Evolutionary conservation across 2,329 filamentous ascomycete genomes (phyloP), one percentile per base, ranked within the genome.

Genomic region (Moelleriella libera): DNA sequence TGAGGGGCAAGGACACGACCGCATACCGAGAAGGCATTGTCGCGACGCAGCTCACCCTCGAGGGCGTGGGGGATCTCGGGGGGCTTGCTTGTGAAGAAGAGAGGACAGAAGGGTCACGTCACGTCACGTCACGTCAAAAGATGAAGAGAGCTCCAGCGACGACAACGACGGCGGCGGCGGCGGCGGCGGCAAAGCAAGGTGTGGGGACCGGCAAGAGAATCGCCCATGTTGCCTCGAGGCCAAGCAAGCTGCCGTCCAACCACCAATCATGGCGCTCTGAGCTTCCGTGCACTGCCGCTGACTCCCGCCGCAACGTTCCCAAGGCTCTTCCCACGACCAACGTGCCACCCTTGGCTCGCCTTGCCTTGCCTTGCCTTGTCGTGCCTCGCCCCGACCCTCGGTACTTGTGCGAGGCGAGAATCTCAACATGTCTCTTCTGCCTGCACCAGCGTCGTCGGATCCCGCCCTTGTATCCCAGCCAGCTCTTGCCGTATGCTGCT

Each of bases 1-100:
- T 86, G 55, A 85, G 82, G 50, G 92, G 92, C 52, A 98, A 77
- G 52, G 92, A 97, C 57, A 97, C 76, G 60, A 97, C 78, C 57
- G 89, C 78, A 72, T 94, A 97, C 60, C 80, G 88, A 55, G 67
- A 63, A 47, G 70, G 62, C 72, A 75, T 75, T 52, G 44, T 21
- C 21, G 21, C 21, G 21, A 21, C 52, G 55, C 37, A 45, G 45
- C 30, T 37, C 32, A 21, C 21, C 21, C 21, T 21, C 21, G 21
- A 21, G 21, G 21, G 21, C 21, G 21, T 21, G 21, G 21, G 21
- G 21, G 21, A 21, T 21, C 21, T 21, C 21, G 21, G 21, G 21
- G 21, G 21, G 21, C 2, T 2, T 2, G 21, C 21, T 21, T 21
- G 21, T 21, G 21, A 21, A 21, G 21, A 21, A 21, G 21, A 21